Conservation (phyloP, 2,329 filamentous ascomycete species). For the Clonostachys chloroleuca region DNA sequence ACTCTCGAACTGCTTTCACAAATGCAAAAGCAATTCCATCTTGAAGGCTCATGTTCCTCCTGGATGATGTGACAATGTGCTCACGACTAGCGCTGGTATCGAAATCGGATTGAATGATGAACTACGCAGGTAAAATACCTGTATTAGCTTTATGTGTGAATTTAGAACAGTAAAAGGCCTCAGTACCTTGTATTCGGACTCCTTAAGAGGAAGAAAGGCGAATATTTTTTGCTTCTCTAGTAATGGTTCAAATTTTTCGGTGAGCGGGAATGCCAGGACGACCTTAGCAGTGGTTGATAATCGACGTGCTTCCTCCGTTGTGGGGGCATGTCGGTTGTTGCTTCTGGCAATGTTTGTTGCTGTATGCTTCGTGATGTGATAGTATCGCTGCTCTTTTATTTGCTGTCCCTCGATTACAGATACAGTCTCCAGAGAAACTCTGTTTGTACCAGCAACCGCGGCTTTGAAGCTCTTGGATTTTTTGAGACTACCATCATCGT, state of each 20-base stretch:
- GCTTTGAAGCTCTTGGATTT: conserved; percentile 6
- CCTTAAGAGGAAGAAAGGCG: conserved; percentile 38
- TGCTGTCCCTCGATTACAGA: background rate
- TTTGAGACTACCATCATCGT: conserved; percentile 5
- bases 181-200: conserved; percentile 33
- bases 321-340: conserved; percentile 24
- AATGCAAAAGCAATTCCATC: conserved; percentile 29
- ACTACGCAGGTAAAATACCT: conserved; percentile 15
- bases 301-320: conserved; percentile 11
- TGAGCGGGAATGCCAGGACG: conserved; percentile 40
- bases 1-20: conserved; percentile 25
- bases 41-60: conserved; percentile 28
- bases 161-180: background rate
- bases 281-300: conserved; percentile 24
- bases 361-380: conserved; percentile 19
- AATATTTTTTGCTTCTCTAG: conserved; percentile 34
- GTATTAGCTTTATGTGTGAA: background rate
- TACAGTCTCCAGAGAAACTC: background rate
- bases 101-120: conserved; percentile 46
- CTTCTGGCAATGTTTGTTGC: conserved; percentile 20
- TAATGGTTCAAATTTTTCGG: conserved; percentile 19
- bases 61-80: conserved; percentile 28
- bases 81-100: conserved; percentile 38
- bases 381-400: conserved; percentile 7
- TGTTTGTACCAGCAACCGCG: conserved; percentile 4